Percentiles rank a stretch among this genome's conserved stretches.
Evolutionary conservation across 768 basidiomycete genomes (phyloP).

Genomic region (Lactifluus pinguis): DNA sequence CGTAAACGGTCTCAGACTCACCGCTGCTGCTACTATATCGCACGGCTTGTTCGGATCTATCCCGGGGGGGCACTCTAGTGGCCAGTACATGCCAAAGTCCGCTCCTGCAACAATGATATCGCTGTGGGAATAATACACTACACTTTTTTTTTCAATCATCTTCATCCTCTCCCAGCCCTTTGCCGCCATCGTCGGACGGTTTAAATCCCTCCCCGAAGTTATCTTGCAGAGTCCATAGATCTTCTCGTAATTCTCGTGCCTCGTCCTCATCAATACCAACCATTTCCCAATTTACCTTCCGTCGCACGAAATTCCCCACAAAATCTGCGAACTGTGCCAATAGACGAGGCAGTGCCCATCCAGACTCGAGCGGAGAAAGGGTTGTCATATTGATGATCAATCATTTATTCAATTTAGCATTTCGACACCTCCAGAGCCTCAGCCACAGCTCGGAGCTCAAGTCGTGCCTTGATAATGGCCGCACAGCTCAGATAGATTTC

Average conservation of each 20-base stretch:
- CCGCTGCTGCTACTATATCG: slow-evolving; percentile 45
- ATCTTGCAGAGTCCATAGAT: slow-evolving; percentile 16
- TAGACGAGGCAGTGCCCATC: slow-evolving; percentile 29
- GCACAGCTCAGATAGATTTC: slow-evolving; percentile 3
- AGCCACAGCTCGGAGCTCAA: background rate
- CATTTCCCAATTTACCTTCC: slow-evolving; percentile 11
- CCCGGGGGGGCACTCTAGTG: too few relatives aligned
- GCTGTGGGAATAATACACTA: too few relatives aligned
- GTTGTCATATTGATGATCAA: too few relatives aligned
- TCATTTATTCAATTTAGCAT: too few relatives aligned
- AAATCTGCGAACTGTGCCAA: slow-evolving; percentile 46
- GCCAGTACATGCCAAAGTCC: too few relatives aligned
- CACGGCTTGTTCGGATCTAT: slow-evolving; percentile 37
- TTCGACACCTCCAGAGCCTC: too few relatives aligned
- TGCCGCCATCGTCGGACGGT: background rate
- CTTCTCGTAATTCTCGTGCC: slow-evolving; percentile 11
- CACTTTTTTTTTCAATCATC: slow-evolving; percentile 1
- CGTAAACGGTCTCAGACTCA: too few relatives aligned
- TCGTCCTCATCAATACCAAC: slow-evolving; percentile 15
- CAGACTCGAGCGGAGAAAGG: slow-evolving; percentile 36
- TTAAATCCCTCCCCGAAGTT: slow-evolving; percentile 9
- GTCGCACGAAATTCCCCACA: slow-evolving; percentile 32
- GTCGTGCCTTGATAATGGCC: background rate
- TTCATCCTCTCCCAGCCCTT: slow-evolving; percentile 10
- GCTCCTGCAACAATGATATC: too few relatives aligned